These are phyloP conservation scores for Syzygium jambos DNA, from an alignment of 345 rosid species.

Conservation along the genomic window DNA sequence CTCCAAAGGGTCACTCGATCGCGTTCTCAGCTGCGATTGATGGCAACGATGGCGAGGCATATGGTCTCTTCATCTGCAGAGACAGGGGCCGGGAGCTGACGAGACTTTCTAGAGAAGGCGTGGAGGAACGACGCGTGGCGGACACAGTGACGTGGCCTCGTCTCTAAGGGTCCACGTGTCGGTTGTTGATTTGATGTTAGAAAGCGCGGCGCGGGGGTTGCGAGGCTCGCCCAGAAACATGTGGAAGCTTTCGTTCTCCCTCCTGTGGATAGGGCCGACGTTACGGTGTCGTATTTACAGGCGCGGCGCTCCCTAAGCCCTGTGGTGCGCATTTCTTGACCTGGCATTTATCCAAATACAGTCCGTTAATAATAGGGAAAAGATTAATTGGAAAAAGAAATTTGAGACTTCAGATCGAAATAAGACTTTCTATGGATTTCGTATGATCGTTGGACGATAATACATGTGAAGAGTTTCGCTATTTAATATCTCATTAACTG, in stretches of 20 bases:
- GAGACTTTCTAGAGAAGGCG: constrained; percentile 10
- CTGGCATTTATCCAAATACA: neutral
- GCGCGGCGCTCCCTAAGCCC: neutral
- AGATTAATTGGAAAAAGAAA: neutral
- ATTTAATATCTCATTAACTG: neutral
- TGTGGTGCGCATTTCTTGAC: neutral
- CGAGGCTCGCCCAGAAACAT: neutral
- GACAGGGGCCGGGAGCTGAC: neutral
- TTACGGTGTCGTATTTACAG: neutral
- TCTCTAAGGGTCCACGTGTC: neutral
- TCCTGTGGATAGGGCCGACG: neutral
- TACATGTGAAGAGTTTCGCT: neutral
- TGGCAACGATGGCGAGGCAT: neutral
- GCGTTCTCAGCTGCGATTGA: neutral
- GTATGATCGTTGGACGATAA: neutral
- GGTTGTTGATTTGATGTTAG: neutral
- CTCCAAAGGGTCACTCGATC: neutral
- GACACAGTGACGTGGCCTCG: constrained; percentile 6
- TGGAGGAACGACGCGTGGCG: constrained; percentile 7
- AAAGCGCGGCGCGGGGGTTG: neutral
- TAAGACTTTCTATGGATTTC: neutral
- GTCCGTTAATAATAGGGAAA: neutral
- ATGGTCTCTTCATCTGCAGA: neutral
- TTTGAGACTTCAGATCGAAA: neutral
- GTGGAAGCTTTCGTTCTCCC: neutral